These are phyloP conservation scores for Ceratobasidium sp. DNA, from an alignment of 1,284 basidiomycete species.

Conservation along the genomic window DNA sequence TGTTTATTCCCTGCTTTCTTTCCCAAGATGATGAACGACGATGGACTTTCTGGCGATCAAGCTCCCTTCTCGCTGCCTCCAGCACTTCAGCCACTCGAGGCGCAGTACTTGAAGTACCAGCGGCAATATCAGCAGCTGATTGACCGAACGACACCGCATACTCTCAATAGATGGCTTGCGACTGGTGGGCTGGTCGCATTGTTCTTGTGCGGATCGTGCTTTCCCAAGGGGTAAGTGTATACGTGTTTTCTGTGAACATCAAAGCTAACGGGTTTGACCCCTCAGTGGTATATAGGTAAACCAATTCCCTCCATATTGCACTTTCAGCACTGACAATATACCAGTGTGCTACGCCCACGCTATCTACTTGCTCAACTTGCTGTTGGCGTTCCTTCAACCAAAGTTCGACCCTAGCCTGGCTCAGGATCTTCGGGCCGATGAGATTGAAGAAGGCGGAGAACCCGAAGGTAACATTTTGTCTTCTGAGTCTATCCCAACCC, in stretches of 20 bases:
- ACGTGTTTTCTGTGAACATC: constrained; percentile 13
- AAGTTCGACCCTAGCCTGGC: constrained; percentile 96
- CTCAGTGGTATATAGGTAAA: constrained; percentile 89
- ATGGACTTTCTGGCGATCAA: constrained; percentile 22
- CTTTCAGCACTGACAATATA: constrained; percentile 39
- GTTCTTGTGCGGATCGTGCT: constrained; percentile 87
- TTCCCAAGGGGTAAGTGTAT: constrained; percentile 81
- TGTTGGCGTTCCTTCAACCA: constrained; percentile 88
- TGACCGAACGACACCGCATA: constrained; percentile 91
- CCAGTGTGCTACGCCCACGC: constrained; percentile 83
- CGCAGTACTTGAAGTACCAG: constrained; percentile 40
- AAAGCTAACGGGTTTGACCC: constrained; percentile 41
- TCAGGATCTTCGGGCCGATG: constrained; percentile 90
- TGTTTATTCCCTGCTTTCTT: neutral
- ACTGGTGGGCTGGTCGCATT: constrained; percentile 76
- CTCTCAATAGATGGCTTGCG: constrained; percentile 87
- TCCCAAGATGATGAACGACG: constrained; percentile 38
- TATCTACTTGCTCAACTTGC: constrained; percentile 91
- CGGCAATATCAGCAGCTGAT: constrained; percentile 84
- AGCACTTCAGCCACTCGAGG: constrained; percentile 40
- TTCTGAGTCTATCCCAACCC: constrained; percentile 52
- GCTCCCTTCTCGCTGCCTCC: constrained; percentile 36
- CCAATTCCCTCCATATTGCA: neutral
- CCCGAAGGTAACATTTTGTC: constrained; percentile 53
- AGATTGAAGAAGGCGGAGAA: constrained; percentile 91